Base-by-base conservation (phyloP, 768 basidiomycete species). In the Fistulinella prunicolor region DNA sequence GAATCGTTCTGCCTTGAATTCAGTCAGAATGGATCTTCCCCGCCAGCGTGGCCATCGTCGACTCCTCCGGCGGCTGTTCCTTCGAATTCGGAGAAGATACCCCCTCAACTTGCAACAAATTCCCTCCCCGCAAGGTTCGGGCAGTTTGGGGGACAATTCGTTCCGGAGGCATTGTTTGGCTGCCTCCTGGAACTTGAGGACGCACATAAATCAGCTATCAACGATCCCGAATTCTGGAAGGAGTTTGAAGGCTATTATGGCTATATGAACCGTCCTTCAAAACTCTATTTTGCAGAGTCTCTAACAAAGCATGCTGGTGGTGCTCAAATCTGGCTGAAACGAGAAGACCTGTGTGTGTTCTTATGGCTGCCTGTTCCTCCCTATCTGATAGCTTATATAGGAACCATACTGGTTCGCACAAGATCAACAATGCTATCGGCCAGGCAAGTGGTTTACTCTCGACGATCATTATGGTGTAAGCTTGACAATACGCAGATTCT, bases 381-480 rank as follows among this genome's bases (percentile, higher is more conserved):
- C 6, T n/a, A 19, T 20, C 38, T 46, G 38, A 68, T 35, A 17
- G 7, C 17, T n/a, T 36, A 13, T 42, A 28, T 49, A 91, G 89
- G 50, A 99, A 99, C 66, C 95, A 98, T 65, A 98, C 96, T 0
- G 96, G 96, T 14, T 97, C 94, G 9, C 96, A 99, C 70, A 99
- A 98, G 70, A 98, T 99, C 63, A 98, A 98, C 71, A 99, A 99
- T 66, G 95, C 95, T 20, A 86, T 99, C 50, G 96, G 96, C 29
- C 94, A 95, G 77, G 87, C 83, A 58, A 53, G 73, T 60, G 3
- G 37, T n/a, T 4, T 22, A 10, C 16, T 14, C 30, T 34, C 10
- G n/a, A 26, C 21, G 14, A 34, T n/a, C 26, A 14, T 34, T 38
- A n/a, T 17, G 12, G n/a, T 28, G 28, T 13, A 9, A 38, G 20